Evolutionary conservation across 257 asterid species (phyloP).

Genomic region (Phtheirospermum japonicum): DNA sequence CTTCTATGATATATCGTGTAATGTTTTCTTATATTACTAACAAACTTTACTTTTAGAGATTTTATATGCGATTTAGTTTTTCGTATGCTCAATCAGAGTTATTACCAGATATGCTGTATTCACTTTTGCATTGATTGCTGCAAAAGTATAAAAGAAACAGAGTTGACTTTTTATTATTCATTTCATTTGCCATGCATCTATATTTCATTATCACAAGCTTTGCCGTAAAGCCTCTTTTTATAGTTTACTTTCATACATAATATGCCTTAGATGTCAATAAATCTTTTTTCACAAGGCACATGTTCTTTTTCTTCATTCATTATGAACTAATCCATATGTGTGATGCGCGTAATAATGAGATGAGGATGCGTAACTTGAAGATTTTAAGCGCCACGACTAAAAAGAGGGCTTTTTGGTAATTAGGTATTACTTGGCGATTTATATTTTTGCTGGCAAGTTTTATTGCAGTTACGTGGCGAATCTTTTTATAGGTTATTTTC

Average conservation of each 20-base stretch:
- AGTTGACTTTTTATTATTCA: neutral
- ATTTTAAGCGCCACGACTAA: no score
- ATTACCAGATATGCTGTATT: neutral
- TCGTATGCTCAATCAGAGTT: neutral
- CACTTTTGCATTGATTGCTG: neutral
- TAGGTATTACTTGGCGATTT: neutral
- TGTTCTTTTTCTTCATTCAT: no score
- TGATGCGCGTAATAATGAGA: no score
- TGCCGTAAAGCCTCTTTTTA: neutral
- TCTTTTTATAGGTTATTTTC: neutral
- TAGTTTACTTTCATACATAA: neutral
- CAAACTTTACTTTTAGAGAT: neutral
- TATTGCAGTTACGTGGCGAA: neutral
- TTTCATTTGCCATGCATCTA: neutral
- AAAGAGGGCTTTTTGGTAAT: neutral
- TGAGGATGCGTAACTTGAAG: no score
- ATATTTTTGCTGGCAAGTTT: neutral
- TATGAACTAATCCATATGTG: no score
- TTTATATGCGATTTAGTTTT: neutral
- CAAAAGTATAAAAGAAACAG: neutral
- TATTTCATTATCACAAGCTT: neutral
- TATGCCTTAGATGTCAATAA: neutral
- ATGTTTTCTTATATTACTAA: slow-evolving; percentile 16
- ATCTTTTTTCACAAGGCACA: no score
- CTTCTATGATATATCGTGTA: slow-evolving; percentile 2